A percentile compares a stretch with the other conserved stretches of the same genome.
Conservation (phyloP, 2,329 filamentous ascomycete genomes). For the Hymenoscyphus scutula region DNA sequence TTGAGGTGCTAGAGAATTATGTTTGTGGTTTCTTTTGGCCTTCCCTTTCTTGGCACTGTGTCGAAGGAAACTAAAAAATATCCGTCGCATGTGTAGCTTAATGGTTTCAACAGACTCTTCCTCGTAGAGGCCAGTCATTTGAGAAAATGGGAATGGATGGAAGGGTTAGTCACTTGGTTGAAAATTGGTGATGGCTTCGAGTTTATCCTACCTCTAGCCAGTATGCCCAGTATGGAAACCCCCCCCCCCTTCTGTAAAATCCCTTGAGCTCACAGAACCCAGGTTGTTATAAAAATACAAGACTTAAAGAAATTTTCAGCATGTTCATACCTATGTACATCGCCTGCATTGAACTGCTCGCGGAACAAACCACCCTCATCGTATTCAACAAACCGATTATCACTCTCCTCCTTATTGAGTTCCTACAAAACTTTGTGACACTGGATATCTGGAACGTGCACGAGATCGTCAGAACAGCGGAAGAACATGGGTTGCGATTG, state of each 20-base stretch:
- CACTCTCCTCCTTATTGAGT: constrained; percentile 44
- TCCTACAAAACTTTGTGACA: constrained; percentile 47
- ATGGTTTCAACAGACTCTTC: constrained; percentile 13
- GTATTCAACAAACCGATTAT: constrained; percentile 47
- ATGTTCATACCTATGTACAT: constrained; percentile 58
- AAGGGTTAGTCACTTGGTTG: constrained; percentile 11
- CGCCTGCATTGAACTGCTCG: constrained; percentile 52
- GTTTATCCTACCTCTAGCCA: constrained; percentile 4
- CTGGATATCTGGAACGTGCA: constrained; percentile 54
- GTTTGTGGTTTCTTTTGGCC: neutral
- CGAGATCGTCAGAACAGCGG: constrained; percentile 38
- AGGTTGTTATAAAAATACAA: constrained; percentile 3
- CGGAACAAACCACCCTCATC: constrained; percentile 33
- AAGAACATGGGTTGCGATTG: constrained; percentile 7
- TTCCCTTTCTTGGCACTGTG: too few relatives aligned
- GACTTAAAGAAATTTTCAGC: constrained; percentile 34
- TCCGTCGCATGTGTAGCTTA: constrained; percentile 2
- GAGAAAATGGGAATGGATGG: constrained; percentile 12
- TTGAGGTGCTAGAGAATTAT: constrained; percentile 14
- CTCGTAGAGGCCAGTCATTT: constrained; percentile 11
- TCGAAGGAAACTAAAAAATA: constrained; percentile 1
- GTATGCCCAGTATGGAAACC: too few relatives aligned
- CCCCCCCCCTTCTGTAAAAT: too few relatives aligned
- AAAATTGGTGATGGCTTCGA: neutral
- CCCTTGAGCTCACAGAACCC: too few relatives aligned